Conservation (phyloP, 768 basidiomycete species). For the Russula virescens region DNA sequence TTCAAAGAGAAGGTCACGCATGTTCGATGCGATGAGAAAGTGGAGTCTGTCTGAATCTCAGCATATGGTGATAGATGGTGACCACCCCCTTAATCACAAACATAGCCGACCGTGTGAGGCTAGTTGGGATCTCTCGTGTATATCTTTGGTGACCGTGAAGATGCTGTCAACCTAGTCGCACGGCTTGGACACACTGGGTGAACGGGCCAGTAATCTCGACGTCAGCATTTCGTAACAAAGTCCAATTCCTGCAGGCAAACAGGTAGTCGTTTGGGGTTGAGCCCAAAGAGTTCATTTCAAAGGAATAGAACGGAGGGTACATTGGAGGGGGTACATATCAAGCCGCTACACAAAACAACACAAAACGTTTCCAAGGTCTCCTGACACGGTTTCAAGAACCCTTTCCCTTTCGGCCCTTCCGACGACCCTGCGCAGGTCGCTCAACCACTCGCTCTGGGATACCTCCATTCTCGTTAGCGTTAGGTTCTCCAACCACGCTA, state of each 20-base stretch:
- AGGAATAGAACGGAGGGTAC: not conserved
- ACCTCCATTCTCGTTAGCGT: slow-evolving; percentile 43
- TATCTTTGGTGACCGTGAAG: too few relatives aligned
- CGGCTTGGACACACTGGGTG: too few relatives aligned
- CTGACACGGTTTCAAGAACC: slow-evolving; percentile 51
- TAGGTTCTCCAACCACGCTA: slow-evolving; percentile 15
- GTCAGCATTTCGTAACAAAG: not conserved
- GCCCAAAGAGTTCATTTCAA: not conserved
- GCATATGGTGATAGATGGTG: too few relatives aligned
- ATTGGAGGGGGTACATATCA: not conserved
- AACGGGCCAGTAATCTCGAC: too few relatives aligned
- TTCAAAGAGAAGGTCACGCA: not conserved
- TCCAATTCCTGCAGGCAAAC: not conserved
- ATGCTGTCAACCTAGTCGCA: too few relatives aligned
- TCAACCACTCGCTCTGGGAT: slow-evolving; percentile 60
- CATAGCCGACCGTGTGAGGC: too few relatives aligned
- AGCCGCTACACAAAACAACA: not conserved
- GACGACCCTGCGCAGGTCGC: slow-evolving; percentile 49
- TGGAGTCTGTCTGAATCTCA: too few relatives aligned
- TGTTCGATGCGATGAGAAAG: not conserved
- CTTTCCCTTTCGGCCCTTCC: slow-evolving; percentile 44
- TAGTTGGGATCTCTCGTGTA: too few relatives aligned
- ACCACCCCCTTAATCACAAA: too few relatives aligned
- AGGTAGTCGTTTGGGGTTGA: not conserved
- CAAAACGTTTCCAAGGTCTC: not conserved